Evolutionary conservation across 345 rosid genomes (phyloP), one percentile per base, ranked within the genome.

Genomic region (Physaria fendleri): DNA sequence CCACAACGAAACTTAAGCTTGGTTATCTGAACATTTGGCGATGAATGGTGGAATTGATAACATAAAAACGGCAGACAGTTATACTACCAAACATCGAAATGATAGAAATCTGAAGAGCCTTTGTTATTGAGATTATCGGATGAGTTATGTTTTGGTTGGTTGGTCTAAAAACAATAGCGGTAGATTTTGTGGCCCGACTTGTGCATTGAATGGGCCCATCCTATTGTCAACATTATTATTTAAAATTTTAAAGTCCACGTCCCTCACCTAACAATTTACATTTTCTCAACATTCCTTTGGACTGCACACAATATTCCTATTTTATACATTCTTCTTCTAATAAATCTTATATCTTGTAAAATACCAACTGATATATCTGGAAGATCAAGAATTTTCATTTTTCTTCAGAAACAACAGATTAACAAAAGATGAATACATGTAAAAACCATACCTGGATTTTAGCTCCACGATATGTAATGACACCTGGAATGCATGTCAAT

Each of bases 51-150:
- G 51, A 8, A 32, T 2, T 16, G 16, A 21, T n/a, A 4, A 30
- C n/a, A 3, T 0, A 23, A 42, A 58, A 68, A 68, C 72, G 66
- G 32, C 48, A 43, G 1, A 32, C 61, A 13, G 55, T 68, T 59
- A 33, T 25, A 45, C 2, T 9, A 14, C 25, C 4, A 15, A 33
- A 14, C 17, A 56, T 42, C 3, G 18, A 43, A 35, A 42, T 20
- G 60, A 33, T 32, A 59, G 20, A 34, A 24, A 37, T 24, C 11
- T 5, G 7, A 10, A 9, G 7, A 25, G 10, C 30, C 8, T 58
- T 57, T 29, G 5, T 16, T 11, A 3, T 4, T 21, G 33, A 8
- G 6, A 34, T 6, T 5, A 6, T 35, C 25, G 35, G 41, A 50
- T 50, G 59, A 10, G 30, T 9, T 52, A 7, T 8, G 8, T 6